These are phyloP conservation scores for Phascolomyces articulosus DNA, from an alignment of 371 early-diverging fungal species.

Conservation along the genomic window DNA sequence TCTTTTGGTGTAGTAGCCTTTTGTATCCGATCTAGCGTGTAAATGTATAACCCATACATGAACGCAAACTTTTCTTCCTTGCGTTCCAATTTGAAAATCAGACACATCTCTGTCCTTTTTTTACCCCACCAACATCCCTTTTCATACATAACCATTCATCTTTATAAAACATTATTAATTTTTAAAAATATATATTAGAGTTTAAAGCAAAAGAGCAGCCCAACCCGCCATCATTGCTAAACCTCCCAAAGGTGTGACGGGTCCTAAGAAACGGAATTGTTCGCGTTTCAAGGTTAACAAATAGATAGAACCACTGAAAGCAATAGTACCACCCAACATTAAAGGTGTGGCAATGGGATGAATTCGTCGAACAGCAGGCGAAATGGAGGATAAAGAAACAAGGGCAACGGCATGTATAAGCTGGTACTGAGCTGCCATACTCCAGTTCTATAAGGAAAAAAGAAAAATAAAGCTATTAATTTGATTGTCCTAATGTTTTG, in stretches of 20 bases:
- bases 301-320: constrained; percentile 75
- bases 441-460: constrained; percentile 55
- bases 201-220: constrained; percentile 62
- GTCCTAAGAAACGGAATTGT: constrained; percentile 57
- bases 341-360: constrained; percentile 48
- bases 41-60: too few species aligned
- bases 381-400: constrained; percentile 55
- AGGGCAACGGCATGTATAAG: constrained; percentile 69
- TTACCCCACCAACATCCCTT: neutral
- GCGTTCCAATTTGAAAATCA: too few species aligned
- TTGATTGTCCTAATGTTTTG: too few species aligned
- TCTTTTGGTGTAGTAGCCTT: too few species aligned
- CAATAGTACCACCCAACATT: constrained; percentile 62
- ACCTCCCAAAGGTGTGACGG: constrained; percentile 81
- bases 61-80: too few species aligned
- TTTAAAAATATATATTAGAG: too few species aligned
- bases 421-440: constrained; percentile 70
- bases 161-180: too few species aligned
- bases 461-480: neutral
- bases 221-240: constrained; percentile 74
- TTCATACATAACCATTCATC: too few species aligned
- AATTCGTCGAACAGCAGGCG: constrained; percentile 40
- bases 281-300: constrained; percentile 52
- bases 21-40: too few species aligned
- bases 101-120: too few species aligned